Evolutionary conservation across 345 rosid genomes (phyloP), one percentile per base, ranked within the genome.

Genomic region (Hirschfeldia incana): DNA sequence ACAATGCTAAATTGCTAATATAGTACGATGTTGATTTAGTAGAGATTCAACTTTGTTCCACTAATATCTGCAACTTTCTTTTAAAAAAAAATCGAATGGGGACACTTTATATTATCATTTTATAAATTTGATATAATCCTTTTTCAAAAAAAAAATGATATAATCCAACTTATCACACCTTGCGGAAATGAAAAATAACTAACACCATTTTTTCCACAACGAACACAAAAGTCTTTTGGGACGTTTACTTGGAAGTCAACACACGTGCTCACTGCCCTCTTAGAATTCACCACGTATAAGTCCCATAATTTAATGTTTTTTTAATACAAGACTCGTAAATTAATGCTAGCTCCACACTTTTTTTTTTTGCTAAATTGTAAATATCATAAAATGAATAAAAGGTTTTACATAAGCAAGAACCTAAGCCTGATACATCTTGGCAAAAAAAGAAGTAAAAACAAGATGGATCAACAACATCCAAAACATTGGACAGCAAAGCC

Each of bases 161-260:
- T 42, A 11, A 44, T 9, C 51, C 42, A 36, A 36, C 42, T 33
- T 33, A 33, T 58, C 39, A 11, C 72, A 29, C 15, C 61, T 3
- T 30, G 15, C 21, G 15, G 51, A 12, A 32, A 28, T 11, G 3
- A 15, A 34, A 64, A 15, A 17, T 3, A 33, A 21, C 2, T 12
- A 33, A 49, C 27, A 8, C 13, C 32, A 34, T 39, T 72, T 64
- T 64, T 61, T 72, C 68, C 42, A 44, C 77, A 60, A 34, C 12
- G 53, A 67, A 67, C 65, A 29, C 55, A 46, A 61, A 79, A 67
- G 82, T 79, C 82, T 17, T 32, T 66, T 44, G 42, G 37, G 61
- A 57, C 78, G 70, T 79, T 79, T 74, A 79, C 78, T 68, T 79
- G 2, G 46, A 79, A 79, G 82, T 79, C 82, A 79, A 67, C 70